Base-by-base conservation (phyloP, 2,329 filamentous ascomycete species). In the Fusarium sp. region DNA sequence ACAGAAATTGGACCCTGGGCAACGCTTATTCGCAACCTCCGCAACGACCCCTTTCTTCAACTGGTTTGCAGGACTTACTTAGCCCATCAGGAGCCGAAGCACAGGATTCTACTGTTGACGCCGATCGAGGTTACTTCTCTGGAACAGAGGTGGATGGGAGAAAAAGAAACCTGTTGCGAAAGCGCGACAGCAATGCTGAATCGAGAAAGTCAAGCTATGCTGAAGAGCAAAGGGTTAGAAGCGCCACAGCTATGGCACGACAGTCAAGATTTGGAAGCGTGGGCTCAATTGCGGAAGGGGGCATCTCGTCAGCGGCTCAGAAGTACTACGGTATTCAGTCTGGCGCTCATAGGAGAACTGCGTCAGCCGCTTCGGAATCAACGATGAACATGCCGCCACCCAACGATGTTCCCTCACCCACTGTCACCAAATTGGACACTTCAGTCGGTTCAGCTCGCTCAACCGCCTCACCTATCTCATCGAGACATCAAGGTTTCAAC, bases 71-170 rank as follows among this genome's bases (percentile, higher is more conserved):
- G 33, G 86, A 88, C 57, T 74, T 82, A 10, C 56, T 82, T 52
- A 79, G 80, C 26, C 77, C 77, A 26, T 81, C 83, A 3, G 82
- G 82, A 18, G 74, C 80, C 17, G 79, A 83, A 15, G 75, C 82
- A 17, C 84, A 84, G 68, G 86, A 88, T 64, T 84, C 84, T 12
- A 82, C 83, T 18, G 80, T 84, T 27, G 93, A 97, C 67, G 80
- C 93, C 18, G 96, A 98, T 76, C 89, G 94, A 38, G 95, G 95
- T 27, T 98, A 98, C 80, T 97, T 98, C 78, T 98, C 95, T 11
- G 94, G 95, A 6, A 92, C 92, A 18, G 95, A 98, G 76, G 85
- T 90, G 14, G 94, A 98, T 70, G 88, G 88, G 45, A 89, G 92
- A 63, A 90, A 89, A 75, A 89, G 93, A 48, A 97, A 94, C 78